phyloP scores from a whole-genome alignment of 2,329 filamentous ascomycete species.

The Colletotrichum lupini region DNA sequence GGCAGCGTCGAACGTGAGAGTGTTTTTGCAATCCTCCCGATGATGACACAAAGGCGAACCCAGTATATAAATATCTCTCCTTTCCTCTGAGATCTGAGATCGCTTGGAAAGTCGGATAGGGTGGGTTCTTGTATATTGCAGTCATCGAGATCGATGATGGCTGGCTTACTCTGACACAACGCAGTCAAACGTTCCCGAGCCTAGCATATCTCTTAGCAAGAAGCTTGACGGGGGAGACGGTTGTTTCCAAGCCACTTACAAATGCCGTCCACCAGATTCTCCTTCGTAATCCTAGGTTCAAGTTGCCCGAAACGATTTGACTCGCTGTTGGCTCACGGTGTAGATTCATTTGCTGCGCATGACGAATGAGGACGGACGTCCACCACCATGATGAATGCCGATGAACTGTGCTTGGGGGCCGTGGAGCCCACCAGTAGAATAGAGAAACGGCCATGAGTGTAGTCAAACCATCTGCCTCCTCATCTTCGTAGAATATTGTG shows the following conservation, averaged over 20 bases:
- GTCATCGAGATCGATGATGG: slow-evolving; percentile 54
- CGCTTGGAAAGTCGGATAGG: slow-evolving; percentile 50
- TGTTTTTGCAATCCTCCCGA: slow-evolving; percentile 52
- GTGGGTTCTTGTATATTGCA: slow-evolving; percentile 52
- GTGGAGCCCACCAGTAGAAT: slow-evolving; percentile 58
- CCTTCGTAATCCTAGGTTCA: slow-evolving; percentile 44
- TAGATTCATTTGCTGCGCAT: slow-evolving; percentile 56
- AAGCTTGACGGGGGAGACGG: not conserved
- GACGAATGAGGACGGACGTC: slow-evolving; percentile 54
- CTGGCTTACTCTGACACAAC: slow-evolving; percentile 55
- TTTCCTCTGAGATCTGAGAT: slow-evolving; percentile 43
- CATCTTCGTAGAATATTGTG: slow-evolving; percentile 53
- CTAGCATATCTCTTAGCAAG: slow-evolving; percentile 7
- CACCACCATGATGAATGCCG: slow-evolving; percentile 58
- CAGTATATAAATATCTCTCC: slow-evolving; percentile 54
- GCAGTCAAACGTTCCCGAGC: slow-evolving; percentile 52
- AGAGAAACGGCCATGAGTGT: slow-evolving; percentile 50
- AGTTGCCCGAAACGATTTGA: not conserved
- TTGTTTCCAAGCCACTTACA: slow-evolving; percentile 27
- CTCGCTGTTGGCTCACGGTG: slow-evolving; percentile 49
- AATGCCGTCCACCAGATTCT: slow-evolving; percentile 57
- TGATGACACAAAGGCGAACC: slow-evolving; percentile 52
- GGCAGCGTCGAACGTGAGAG: slow-evolving; percentile 42
- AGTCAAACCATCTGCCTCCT: slow-evolving; percentile 50
- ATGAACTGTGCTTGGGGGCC: slow-evolving; percentile 49